These are phyloP conservation scores for Neobulgaria alba DNA, from an alignment of 2,329 filamentous ascomycete species.

Conservation along the genomic window DNA sequence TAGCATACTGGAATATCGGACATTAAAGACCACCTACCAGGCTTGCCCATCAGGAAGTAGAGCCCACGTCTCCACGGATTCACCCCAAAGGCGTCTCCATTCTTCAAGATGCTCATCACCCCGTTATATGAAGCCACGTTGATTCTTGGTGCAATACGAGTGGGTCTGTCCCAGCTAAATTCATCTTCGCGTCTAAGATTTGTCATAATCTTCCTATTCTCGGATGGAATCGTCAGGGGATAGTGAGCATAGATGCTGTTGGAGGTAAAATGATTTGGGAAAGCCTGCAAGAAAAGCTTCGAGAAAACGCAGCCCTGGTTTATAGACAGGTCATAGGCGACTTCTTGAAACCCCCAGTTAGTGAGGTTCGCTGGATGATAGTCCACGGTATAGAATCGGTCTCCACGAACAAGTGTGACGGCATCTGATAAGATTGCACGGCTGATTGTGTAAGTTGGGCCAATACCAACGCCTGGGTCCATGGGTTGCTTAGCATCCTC, in stretches of 20 bases:
- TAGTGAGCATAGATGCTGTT: conserved; percentile 2
- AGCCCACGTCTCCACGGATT: no score
- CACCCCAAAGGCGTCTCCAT: no score
- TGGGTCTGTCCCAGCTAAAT: no score
- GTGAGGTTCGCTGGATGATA: conserved; percentile 57
- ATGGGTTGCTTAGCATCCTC: conserved; percentile 44
- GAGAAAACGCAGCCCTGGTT: not conserved
- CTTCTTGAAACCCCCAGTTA: conserved; percentile 71
- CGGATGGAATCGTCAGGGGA: not conserved
- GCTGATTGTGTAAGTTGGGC: conserved; percentile 41
- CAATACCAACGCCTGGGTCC: conserved; percentile 41
- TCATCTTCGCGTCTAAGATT: not conserved
- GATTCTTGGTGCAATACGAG: no score
- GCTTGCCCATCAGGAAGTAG: no score
- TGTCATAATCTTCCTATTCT: conserved; percentile 1
- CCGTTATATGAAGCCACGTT: no score
- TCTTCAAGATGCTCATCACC: no score
- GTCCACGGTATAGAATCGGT: conserved; percentile 42
- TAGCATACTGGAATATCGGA: no score
- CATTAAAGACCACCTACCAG: no score
- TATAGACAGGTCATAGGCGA: not conserved
- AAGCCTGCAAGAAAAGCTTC: not conserved
- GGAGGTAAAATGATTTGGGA: not conserved
- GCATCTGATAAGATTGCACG: conserved; percentile 50
- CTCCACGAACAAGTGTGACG: conserved; percentile 47